These are phyloP conservation scores for Limtongia smithiae DNA, from an alignment of 805 yeast species.

Conservation along the genomic window DNA sequence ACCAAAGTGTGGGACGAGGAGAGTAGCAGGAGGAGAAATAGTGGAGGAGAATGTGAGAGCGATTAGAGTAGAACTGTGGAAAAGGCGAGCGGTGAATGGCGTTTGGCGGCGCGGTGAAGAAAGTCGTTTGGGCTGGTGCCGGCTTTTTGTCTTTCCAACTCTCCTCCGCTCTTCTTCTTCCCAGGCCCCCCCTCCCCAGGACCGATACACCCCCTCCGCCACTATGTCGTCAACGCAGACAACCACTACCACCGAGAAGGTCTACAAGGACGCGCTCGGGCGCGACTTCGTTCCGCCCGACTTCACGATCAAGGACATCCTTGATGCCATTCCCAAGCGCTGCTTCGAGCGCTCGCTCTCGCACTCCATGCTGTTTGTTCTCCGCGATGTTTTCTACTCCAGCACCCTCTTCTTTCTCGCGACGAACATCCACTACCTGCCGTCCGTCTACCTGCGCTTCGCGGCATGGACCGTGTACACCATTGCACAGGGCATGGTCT, in stretches of 20 bases:
- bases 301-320: constrained; percentile 68
- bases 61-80: too few relatives aligned
- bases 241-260: constrained; percentile 13
- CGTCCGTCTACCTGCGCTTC: constrained; percentile 46
- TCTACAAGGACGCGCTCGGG: constrained; percentile 43
- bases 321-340: constrained; percentile 66
- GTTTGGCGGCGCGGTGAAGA: too few relatives aligned
- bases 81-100: too few relatives aligned
- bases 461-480: constrained; percentile 58
- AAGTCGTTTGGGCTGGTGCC: too few relatives aligned
- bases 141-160: too few relatives aligned
- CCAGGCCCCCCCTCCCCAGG: not conserved
- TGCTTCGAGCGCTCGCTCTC: constrained; percentile 64
- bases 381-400: constrained; percentile 53
- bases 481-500: constrained; percentile 57
- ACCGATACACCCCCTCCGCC: not conserved
- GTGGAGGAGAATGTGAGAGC: too few relatives aligned
- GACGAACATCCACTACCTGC: constrained; percentile 51
- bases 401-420: constrained; percentile 47
- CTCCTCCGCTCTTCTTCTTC: constrained; percentile 4
- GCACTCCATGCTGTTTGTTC: constrained; percentile 60
- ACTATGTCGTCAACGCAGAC: constrained; percentile 10
- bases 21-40: too few relatives aligned
- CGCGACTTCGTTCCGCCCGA: constrained; percentile 70
- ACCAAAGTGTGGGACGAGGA: too few relatives aligned